Base-by-base conservation (phyloP, 148 eudicot genomes). In the Fagopyrum homotropicum region DNA sequence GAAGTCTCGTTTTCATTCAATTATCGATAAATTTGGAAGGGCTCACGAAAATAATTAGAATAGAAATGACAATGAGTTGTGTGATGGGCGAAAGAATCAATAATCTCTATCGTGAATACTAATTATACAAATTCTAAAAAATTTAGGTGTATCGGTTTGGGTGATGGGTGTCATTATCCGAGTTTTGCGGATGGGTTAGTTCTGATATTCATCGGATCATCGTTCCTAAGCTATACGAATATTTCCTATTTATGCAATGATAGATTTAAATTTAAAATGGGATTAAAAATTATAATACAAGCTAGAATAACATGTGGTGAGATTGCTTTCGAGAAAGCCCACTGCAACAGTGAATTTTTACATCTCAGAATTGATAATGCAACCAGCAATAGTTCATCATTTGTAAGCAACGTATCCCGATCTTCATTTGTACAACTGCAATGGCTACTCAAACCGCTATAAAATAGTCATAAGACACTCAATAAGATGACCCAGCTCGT, bases 341-440 rank as follows among this genome's bases (percentile, higher is more conserved):
- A 63, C 69, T 11, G 71, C 71, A 66, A 66, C 6, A 43, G 43
- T 40, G 19, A 40, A 30, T 12, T 11, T 35, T 29, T 63, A 63
- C 69, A 63, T 29, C 16, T 9, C 40, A 66, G 71, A 43, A 66
- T 66, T 66, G 47, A 66, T 7, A 64, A 64, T 60, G 10, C 66
- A 63, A 11, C n/a, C 11, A 64, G 69, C 45, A 43, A 1, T 40
- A 43, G 46, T 29, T 29, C 1, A 61, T 61, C 43, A 61, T 10
- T 29, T 66, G 71, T 40, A 35, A 35, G 40, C 40, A 35, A 40
- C 17, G 43, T 15, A 66, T 9, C 30, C 69, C 30, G 30, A 61
- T 29, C 69, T 63, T 63, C 69, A 63, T 63, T 14, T 63, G 26
- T 10, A 63, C 44, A 63, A 44, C 69, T 63, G 44, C 69, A 26